A percentile compares a stretch with the other conserved stretches of the same genome.
Evolutionary conservation across 148 eudicot genomes (phyloP).

Genomic region (Limonium bicolor): DNA sequence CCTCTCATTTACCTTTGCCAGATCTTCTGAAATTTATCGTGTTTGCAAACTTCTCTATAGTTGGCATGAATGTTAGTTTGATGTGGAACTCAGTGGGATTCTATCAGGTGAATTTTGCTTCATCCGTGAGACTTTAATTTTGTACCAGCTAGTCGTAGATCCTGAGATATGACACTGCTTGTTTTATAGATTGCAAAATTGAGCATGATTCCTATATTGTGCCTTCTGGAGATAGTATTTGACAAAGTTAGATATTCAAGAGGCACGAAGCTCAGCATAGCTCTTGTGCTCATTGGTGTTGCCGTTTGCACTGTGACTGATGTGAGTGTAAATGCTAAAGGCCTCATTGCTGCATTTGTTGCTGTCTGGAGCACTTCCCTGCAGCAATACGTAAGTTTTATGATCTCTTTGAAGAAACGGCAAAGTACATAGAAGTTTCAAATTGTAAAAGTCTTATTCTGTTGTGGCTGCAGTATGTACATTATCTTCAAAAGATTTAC

Average conservation of each 20-base stretch:
- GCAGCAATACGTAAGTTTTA: conserved; percentile 5
- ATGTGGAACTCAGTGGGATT: conserved; percentile 92
- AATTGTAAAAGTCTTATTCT: neutral
- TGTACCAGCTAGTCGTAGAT: neutral
- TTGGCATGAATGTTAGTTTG: conserved; percentile 83
- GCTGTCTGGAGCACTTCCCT: conserved; percentile 6
- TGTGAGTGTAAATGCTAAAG: conserved; percentile 9
- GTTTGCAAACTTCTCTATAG: conserved; percentile 75
- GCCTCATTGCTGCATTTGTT: conserved; percentile 4
- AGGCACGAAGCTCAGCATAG: conserved; percentile 5
- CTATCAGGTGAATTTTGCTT: conserved; percentile 39
- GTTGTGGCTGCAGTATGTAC: conserved; percentile 4
- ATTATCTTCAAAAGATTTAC: conserved; percentile 5
- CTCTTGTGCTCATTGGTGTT: conserved; percentile 6
- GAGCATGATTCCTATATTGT: conserved; percentile 6
- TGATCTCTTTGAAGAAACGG: neutral
- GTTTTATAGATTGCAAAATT: conserved; percentile 6
- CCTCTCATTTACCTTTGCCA: conserved; percentile 52
- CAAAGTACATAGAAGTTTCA: neutral
- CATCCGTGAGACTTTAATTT: neutral
- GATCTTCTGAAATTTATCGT: conserved; percentile 80
- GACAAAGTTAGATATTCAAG: conserved; percentile 6
- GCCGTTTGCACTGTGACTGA: conserved; percentile 9
- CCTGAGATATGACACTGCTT: neutral
- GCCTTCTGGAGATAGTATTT: conserved; percentile 5